These are phyloP conservation scores for Colletotrichum agaves DNA, from an alignment of 2,329 filamentous ascomycete genomes.

Conservation along the genomic window DNA sequence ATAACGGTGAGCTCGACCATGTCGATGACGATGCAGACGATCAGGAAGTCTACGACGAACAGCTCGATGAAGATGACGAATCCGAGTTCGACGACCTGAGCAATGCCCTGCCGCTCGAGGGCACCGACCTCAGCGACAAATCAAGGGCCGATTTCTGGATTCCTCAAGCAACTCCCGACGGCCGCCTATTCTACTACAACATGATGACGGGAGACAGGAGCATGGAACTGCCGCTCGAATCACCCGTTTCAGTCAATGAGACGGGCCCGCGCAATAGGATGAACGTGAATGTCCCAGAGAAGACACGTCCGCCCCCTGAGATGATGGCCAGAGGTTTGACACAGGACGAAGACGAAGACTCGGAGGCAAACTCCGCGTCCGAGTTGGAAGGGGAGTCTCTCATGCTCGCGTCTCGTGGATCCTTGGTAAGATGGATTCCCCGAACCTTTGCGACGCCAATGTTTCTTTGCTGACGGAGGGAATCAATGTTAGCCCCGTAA, in stretches of 20 bases:
- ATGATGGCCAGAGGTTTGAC: conserved; percentile 86
- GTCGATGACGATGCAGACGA: conserved; percentile 72
- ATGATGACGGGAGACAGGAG: conserved; percentile 95
- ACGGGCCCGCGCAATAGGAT: conserved; percentile 88
- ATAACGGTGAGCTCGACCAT: conserved; percentile 65
- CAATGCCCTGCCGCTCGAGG: conserved; percentile 75
- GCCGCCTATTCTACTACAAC: conserved; percentile 96
- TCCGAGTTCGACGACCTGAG: conserved; percentile 67
- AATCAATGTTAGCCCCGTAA: conserved; percentile 61
- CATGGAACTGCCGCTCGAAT: conserved; percentile 93
- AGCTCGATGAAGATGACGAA: conserved; percentile 74
- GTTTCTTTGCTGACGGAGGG: conserved; percentile 10
- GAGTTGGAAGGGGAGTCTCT: conserved; percentile 82
- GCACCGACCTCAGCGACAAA: conserved; percentile 69
- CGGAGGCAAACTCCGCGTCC: conserved; percentile 83
- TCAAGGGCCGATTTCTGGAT: conserved; percentile 98
- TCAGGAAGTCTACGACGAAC: conserved; percentile 73
- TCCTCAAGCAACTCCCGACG: conserved; percentile 93
- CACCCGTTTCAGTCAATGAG: conserved; percentile 82
- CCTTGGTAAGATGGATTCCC: conserved; percentile 64
- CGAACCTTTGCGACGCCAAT: background rate
- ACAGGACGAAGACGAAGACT: conserved; percentile 90
- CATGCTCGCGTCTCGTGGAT: conserved; percentile 75
- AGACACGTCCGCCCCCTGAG: conserved; percentile 89
- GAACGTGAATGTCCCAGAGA: conserved; percentile 88